Evolutionary conservation across 2,329 filamentous ascomycete species (phyloP), one percentile per base, ranked within the genome.

Genomic region (Aspergillus clavatus): DNA sequence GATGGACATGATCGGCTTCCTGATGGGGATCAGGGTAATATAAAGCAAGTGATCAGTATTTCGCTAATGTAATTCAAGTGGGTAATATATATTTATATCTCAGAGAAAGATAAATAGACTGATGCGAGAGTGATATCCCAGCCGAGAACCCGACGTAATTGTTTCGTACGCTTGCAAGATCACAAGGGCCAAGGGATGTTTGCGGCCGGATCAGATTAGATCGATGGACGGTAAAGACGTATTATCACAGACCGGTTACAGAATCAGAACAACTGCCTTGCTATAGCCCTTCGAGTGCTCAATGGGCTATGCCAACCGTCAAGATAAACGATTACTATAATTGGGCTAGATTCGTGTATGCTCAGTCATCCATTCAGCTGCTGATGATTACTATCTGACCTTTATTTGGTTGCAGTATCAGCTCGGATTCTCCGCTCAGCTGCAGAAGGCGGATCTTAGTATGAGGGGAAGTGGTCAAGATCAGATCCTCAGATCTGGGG

Each of bases 171-270:
- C 7, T 16, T 28, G 40, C 6, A 41, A 16, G n/a, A 21, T 42
- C 31, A 16, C 38, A 11, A 31, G 33, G 31, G 24, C 33, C 19
- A 29, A 21, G 18, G 31, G 37, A 37, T 19, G 48, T 26, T 12
- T 26, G 51, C 39, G 45, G 21, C 53, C 51, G 50, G 53, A 57
- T 57, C 55, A 53, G 55, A 57, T 57, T 57, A 57, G 55, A 57
- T 57, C 42, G 48, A 24, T 29, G 19, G 12, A 12, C 10, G 18
- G 48, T 52, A 49, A 50, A 27, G 23, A 5, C 4, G 4, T 24
- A 24, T 4, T 24, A 24, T 24, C 8, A 24, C 23, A 24, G 23
- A 24, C 23, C 23, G 23, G 23, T 4, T 24, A 24, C 23, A 8
- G 23, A 24, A 8, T 24, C 23, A 5, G 8, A 8, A 8, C 23